A percentile compares a stretch with the other conserved stretches of the same genome.
phyloP scores from a whole-genome alignment of 768 basidiomycete species.

The Leccinum barrowsii region DNA sequence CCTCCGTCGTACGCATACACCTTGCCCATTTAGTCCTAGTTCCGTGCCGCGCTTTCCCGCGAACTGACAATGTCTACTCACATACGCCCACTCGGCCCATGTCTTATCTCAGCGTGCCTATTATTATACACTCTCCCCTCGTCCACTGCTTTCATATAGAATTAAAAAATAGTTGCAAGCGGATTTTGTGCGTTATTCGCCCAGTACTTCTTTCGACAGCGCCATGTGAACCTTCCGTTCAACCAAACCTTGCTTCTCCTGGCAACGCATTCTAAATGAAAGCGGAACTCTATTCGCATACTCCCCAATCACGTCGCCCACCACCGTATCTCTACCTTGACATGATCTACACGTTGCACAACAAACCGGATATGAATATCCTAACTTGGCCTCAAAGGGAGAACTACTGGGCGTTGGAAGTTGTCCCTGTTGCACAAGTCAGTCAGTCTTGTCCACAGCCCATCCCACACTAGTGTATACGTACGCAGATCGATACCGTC shows the following conservation, averaged over 20 bases:
- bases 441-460: slow-evolving; percentile 9
- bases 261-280: slow-evolving; percentile 29
- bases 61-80: slow-evolving; percentile 6
- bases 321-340: slow-evolving; percentile 13
- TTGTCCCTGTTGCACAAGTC: slow-evolving; percentile 48
- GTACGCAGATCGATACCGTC: slow-evolving; percentile 86
- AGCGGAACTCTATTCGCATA: slow-evolving; percentile 24
- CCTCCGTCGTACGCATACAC: slow-evolving; percentile 1
- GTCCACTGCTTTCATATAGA: slow-evolving; percentile 16
- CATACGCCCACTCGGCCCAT: slow-evolving; percentile 12
- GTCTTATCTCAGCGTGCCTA: slow-evolving; percentile 28
- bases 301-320: slow-evolving; percentile 6
- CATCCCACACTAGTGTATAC: slow-evolving; percentile 34
- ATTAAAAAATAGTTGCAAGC: slow-evolving; percentile 2
- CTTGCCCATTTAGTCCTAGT: slow-evolving; percentile 5
- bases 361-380: slow-evolving; percentile 27
- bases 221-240: slow-evolving; percentile 18
- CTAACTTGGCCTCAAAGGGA: slow-evolving; percentile 49
- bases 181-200: slow-evolving; percentile 26
- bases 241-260: slow-evolving; percentile 21
- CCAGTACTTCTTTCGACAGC: slow-evolving; percentile 8
- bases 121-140: slow-evolving; percentile 29
- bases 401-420: slow-evolving; percentile 62
- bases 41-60: slow-evolving; percentile 14
- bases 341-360: slow-evolving; percentile 27